Evolutionary conservation across 1,139 yeast genomes (phyloP).

Genomic region (Blastobotrys petasosporus): DNA sequence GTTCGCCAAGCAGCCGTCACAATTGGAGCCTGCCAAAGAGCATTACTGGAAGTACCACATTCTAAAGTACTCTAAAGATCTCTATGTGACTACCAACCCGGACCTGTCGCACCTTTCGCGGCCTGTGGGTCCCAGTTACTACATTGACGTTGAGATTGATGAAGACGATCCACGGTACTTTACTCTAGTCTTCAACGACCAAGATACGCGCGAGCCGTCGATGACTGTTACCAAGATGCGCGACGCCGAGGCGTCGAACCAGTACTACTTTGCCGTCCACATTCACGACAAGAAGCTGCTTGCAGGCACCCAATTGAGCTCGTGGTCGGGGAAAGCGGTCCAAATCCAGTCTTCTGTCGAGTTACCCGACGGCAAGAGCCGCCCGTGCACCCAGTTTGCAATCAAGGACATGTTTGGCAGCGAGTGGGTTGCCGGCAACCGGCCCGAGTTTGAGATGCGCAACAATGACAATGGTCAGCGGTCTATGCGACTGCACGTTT

Average conservation of each 20-base stretch:
- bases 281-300: constrained; percentile 4
- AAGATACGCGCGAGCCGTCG: constrained; percentile 7
- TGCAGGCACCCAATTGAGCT: not conserved
- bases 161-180: not conserved
- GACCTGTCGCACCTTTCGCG: constrained; percentile 24
- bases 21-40: constrained; percentile 1
- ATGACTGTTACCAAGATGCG: constrained; percentile 7
- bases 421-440: constrained; percentile 18
- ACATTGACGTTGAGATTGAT: constrained; percentile 18
- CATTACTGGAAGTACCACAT: constrained; percentile 27
- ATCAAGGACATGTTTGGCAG: constrained; percentile 10
- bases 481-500: constrained; percentile 7
- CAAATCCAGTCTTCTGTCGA: constrained; percentile 6
- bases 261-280: not conserved
- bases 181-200: constrained; percentile 10
- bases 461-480: not conserved
- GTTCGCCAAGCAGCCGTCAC: not conserved
- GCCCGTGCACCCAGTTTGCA: constrained; percentile 14
- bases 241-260: not conserved
- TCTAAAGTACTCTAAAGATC: constrained; percentile 27
- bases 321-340: constrained; percentile 11
- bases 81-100: constrained; percentile 30
- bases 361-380: constrained; percentile 9
- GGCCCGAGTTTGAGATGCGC: constrained; percentile 11
- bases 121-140: constrained; percentile 28